Percentiles rank a stretch among this genome's conserved stretches.
These are phyloP conservation scores for Heritiera fomes DNA, from an alignment of 345 rosid species.

Conservation along the genomic window DNA sequence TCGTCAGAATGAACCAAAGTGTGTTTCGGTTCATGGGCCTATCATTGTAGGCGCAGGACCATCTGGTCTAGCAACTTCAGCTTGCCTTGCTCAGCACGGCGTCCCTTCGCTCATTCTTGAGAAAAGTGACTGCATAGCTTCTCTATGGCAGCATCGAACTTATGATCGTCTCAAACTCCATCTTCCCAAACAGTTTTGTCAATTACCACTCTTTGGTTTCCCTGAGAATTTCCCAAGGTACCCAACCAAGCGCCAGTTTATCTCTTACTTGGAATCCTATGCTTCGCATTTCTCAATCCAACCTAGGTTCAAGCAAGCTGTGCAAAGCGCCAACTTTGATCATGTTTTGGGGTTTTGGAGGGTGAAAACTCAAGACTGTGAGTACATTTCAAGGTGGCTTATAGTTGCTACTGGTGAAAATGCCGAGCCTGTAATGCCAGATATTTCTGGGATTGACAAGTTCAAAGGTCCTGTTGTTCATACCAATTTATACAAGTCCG, in stretches of 20 bases:
- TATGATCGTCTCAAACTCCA: conserved; percentile 91
- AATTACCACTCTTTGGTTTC: conserved; percentile 70
- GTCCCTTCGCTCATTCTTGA: conserved; percentile 77
- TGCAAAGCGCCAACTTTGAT: conserved; percentile 59
- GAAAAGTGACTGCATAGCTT: conserved; percentile 70
- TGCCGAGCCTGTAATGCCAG: conserved; percentile 77
- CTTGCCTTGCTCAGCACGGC: conserved; percentile 63
- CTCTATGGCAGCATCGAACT: conserved; percentile 75
- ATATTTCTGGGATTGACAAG: conserved; percentile 52
- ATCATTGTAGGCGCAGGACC: conserved; percentile 98
- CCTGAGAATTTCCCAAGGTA: conserved; percentile 72
- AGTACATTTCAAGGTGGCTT: conserved; percentile 65
- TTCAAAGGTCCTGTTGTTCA: conserved; percentile 56
- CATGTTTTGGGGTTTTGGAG: conserved; percentile 51
- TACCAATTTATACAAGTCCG: conserved; percentile 66
- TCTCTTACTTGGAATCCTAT: conserved; percentile 70
- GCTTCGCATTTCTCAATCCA: conserved; percentile 63
- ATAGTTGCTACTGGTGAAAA: conserved; percentile 86
- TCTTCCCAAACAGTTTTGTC: conserved; percentile 82
- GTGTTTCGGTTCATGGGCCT: conserved; percentile 49
- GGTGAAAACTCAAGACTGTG: conserved; percentile 53
- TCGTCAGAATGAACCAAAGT: conserved; percentile 18
- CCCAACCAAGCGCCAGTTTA: conserved; percentile 70
- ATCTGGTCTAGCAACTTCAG: conserved; percentile 77
- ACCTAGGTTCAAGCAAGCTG: conserved; percentile 67